phyloP scores from a whole-genome alignment of 768 basidiomycete genomes.

The Inosperma sp. region DNA sequence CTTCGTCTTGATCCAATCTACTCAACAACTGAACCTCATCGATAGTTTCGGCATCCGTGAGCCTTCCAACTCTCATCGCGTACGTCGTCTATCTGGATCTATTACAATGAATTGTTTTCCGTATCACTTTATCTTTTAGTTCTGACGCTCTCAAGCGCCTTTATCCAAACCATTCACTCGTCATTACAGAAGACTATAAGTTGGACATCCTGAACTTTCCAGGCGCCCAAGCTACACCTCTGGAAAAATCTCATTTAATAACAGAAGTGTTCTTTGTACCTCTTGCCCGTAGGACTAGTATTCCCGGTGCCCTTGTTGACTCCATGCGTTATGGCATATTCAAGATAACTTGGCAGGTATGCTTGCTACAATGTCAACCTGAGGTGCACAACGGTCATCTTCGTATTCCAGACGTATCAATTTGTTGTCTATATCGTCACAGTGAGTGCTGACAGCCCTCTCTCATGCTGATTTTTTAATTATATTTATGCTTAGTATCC shows the following conservation, averaged over 20 bases:
- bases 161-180: constrained; percentile 59
- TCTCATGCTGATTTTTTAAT: neutral
- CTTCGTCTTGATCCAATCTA: neutral
- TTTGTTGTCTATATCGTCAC: constrained; percentile 51
- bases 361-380: constrained; percentile 13
- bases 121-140: constrained; percentile 30
- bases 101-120: too few relatives aligned
- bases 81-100: constrained; percentile 22
- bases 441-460: constrained; percentile 31
- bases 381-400: neutral
- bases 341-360: constrained; percentile 54
- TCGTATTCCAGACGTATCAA: constrained; percentile 41
- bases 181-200: constrained; percentile 45
- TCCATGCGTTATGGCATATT: constrained; percentile 51
- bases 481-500: constrained; percentile 28
- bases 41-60: constrained; percentile 50
- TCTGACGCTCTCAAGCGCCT: constrained; percentile 48
- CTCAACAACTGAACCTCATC: neutral
- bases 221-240: constrained; percentile 38
- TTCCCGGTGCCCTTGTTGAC: constrained; percentile 53
- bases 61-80: constrained; percentile 44
- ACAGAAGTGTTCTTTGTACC: constrained; percentile 47
- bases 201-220: constrained; percentile 52
- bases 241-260: constrained; percentile 48
- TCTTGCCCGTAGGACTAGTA: constrained; percentile 37